These are phyloP conservation scores for Apiospora rasikravindrae DNA, from an alignment of 2,329 filamentous ascomycete genomes.

Conservation along the genomic window DNA sequence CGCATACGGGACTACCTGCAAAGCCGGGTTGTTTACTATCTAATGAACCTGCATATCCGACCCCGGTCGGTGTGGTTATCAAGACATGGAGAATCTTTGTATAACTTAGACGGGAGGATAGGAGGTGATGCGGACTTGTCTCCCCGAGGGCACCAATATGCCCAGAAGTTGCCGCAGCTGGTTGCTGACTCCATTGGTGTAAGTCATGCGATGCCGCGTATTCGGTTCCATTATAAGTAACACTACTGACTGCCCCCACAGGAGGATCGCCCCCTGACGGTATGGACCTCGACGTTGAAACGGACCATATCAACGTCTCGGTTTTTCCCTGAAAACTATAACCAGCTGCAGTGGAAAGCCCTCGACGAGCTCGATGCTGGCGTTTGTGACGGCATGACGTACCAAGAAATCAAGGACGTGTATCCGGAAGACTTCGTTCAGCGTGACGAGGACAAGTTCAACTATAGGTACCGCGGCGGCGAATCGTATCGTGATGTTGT, in stretches of 20 bases:
- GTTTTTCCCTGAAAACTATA: constrained; percentile 80
- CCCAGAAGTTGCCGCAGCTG: constrained; percentile 80
- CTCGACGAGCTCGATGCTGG: constrained; percentile 96
- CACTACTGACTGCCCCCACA: constrained; percentile 33
- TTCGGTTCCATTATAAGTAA: not conserved
- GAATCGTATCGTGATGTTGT: constrained; percentile 97
- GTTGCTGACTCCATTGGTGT: constrained; percentile 87
- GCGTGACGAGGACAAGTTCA: constrained; percentile 98
- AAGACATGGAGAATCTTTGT: constrained; percentile 91
- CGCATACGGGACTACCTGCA: constrained; percentile 96
- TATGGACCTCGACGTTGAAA: constrained; percentile 68
- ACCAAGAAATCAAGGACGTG: constrained; percentile 88
- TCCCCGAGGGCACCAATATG: constrained; percentile 84
- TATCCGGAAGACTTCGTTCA: constrained; percentile 96
- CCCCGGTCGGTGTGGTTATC: constrained; percentile 97
- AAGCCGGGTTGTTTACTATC: constrained; percentile 94
- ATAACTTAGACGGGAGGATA: constrained; percentile 88
- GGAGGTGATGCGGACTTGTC: constrained; percentile 91
- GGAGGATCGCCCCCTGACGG: constrained; percentile 65
- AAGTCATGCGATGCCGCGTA: constrained; percentile 41
- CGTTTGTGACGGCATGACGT: constrained; percentile 95
- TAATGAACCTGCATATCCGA: constrained; percentile 98
- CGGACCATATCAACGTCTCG: constrained; percentile 92
- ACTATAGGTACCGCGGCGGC: constrained; percentile 96
- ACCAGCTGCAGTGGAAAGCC: constrained; percentile 98